phyloP scores from a whole-genome alignment of 2,329 filamentous ascomycete species.

The Penicillium sp. region DNA sequence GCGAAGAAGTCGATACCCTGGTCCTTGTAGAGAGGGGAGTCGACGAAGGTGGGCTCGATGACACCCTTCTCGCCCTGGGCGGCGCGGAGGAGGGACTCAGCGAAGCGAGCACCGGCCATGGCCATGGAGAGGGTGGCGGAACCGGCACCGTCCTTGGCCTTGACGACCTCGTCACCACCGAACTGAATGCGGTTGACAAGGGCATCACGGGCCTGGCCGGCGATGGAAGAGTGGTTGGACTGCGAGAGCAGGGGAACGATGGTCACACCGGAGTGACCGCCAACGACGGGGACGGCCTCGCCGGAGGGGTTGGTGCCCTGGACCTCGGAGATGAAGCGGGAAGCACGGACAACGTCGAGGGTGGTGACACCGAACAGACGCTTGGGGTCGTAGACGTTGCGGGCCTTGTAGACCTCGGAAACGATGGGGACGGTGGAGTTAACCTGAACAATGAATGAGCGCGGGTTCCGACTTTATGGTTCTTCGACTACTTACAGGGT shows the following conservation, averaged over 20 bases:
- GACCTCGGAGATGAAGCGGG: conserved; percentile 94
- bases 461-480: background rate
- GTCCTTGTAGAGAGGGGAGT: conserved; percentile 97
- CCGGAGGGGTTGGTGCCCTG: conserved; percentile 86
- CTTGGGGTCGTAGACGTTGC: conserved; percentile 98
- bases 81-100: conserved; percentile 91
- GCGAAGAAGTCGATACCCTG: conserved; percentile 97
- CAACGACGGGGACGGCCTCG: conserved; percentile 94
- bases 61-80: conserved; percentile 92
- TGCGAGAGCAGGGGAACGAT: conserved; percentile 98
- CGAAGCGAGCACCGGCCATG: conserved; percentile 83
- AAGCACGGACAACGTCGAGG: conserved; percentile 96
- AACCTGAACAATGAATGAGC: conserved; percentile 54
- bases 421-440: conserved; percentile 99
- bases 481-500: conserved; percentile 65
- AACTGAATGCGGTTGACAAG: conserved; percentile 97
- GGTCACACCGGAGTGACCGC: conserved; percentile 96
- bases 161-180: conserved; percentile 97
- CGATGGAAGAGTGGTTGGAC: conserved; percentile 81
- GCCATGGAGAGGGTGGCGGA: conserved; percentile 99
- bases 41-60: conserved; percentile 93
- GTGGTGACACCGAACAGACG: conserved; percentile 99
- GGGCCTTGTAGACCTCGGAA: conserved; percentile 93
- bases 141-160: conserved; percentile 97
- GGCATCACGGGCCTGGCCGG: conserved; percentile 69